Evolutionary conservation across 345 rosid genomes (phyloP).

Genomic region (Balakata baccata): DNA sequence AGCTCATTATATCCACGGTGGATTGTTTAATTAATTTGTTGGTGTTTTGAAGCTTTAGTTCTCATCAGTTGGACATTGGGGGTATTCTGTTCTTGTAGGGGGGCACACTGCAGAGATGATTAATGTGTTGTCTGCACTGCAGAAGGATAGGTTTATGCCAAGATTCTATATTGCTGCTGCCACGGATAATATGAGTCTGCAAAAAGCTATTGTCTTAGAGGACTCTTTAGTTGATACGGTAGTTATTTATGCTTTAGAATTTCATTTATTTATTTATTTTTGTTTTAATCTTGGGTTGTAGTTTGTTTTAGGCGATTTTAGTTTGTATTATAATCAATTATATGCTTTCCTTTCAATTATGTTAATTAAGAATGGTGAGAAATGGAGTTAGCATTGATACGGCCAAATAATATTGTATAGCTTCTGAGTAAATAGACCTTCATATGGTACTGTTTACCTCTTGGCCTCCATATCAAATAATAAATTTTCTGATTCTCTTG

Average conservation of each 20-base stretch:
- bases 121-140: conserved; percentile 61
- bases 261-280: not conserved
- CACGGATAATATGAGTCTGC: conserved; percentile 92
- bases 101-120: conserved; percentile 99
- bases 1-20: not conserved
- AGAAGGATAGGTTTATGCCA: conserved; percentile 55
- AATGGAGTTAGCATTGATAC: not conserved
- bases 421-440: not conserved
- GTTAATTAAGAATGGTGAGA: too few species aligned
- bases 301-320: not conserved
- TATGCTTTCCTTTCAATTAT: too few species aligned
- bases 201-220: conserved; percentile 74
- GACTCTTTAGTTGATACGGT: conserved; percentile 49
- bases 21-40: not conserved
- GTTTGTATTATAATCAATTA: too few species aligned
- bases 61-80: not conserved
- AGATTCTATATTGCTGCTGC: conserved; percentile 84
- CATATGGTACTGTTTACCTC: not conserved
- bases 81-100: conserved; percentile 35
- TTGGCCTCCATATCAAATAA: not conserved
- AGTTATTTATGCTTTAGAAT: conserved; percentile 1
- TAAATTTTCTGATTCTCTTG: not conserved
- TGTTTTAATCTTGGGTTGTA: not conserved
- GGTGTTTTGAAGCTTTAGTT: not conserved
- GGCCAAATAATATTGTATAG: not conserved